Percentiles rank a stretch among this genome's conserved stretches.
phyloP scores from a whole-genome alignment of 208 protist species.

The Leishmania mexicana region DNA sequence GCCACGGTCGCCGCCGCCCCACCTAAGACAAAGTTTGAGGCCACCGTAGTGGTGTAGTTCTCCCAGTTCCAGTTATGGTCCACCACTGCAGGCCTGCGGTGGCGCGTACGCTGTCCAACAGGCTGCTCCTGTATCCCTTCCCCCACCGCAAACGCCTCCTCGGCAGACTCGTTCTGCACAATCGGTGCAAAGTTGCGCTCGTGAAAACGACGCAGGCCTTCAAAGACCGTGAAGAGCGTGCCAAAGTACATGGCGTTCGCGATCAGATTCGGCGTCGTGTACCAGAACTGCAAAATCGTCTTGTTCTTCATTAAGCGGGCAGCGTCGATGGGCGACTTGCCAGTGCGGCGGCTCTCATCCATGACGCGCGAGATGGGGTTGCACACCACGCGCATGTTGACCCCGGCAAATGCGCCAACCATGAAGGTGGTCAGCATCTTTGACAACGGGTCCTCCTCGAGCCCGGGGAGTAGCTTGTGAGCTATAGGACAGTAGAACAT shows the following conservation, averaged over 20 bases:
- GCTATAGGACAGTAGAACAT: conserved; percentile 87
- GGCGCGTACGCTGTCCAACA: not conserved
- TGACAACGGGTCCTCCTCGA: conserved; percentile 58
- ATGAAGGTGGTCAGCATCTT: conserved; percentile 89
- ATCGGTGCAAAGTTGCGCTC: conserved; percentile 75
- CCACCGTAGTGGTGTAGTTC: conserved; percentile 65
- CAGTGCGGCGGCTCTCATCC: conserved; percentile 83
- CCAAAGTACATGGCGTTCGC: conserved; percentile 90
- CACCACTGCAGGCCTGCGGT: conserved; percentile 13
- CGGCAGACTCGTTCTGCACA: conserved; percentile 12
- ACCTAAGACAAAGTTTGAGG: conserved; percentile 71
- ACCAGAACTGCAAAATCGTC: conserved; percentile 91
- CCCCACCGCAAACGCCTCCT: conserved; percentile 13
- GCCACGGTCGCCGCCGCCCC: conserved; percentile 81
- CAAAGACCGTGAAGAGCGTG: conserved; percentile 85
- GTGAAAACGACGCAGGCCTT: conserved; percentile 86
- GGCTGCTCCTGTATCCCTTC: conserved; percentile 18
- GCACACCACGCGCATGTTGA: conserved; percentile 86
- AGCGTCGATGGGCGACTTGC: conserved; percentile 50
- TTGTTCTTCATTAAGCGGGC: conserved; percentile 73
- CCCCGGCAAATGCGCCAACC: conserved; percentile 69
- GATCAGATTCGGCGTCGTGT: conserved; percentile 80
- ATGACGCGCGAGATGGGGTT: conserved; percentile 86
- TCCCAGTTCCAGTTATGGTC: conserved; percentile 54
- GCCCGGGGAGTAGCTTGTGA: conserved; percentile 60